Conservation (phyloP, 1,284 basidiomycete species). For the Melampsora larici-populina region DNA sequence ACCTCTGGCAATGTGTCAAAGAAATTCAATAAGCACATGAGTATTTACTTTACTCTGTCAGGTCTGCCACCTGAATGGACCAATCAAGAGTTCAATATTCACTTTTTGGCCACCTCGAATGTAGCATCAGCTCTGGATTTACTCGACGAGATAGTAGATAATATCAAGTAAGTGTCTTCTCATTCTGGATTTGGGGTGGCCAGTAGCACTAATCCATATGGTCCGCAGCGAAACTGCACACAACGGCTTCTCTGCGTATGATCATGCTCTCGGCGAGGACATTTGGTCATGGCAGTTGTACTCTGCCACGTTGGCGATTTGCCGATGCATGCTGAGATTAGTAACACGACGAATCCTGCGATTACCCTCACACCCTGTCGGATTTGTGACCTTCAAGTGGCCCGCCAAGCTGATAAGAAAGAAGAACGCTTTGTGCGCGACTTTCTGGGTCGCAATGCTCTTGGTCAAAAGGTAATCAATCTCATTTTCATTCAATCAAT, state of each 20-base stretch:
- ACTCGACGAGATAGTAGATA: neutral
- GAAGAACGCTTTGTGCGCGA: neutral
- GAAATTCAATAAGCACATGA: too few relatives aligned
- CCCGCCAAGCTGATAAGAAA: neutral
- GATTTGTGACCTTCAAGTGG: neutral
- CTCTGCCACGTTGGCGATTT: neutral
- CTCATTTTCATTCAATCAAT: neutral
- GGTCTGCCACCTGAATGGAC: too few relatives aligned
- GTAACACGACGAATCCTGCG: neutral
- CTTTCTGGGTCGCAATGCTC: neutral
- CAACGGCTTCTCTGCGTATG: too few relatives aligned
- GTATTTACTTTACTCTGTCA: too few relatives aligned
- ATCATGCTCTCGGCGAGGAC: too few relatives aligned
- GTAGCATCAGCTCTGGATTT: too few relatives aligned
- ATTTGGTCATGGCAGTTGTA: neutral
- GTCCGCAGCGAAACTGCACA: too few relatives aligned
- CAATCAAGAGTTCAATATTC: too few relatives aligned
- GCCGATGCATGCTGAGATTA: neutral
- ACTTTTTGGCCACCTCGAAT: too few relatives aligned
- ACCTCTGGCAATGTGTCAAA: too few relatives aligned
- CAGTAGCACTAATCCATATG: too few relatives aligned
- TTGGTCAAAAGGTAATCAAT: neutral
- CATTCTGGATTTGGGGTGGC: too few relatives aligned
- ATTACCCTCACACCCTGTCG: neutral
- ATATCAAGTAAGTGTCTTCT: conserved; percentile 17